Percentiles rank a stretch among this genome's conserved stretches.
Conservation (phyloP, 805 yeast genomes). For the Candida boidinii region DNA sequence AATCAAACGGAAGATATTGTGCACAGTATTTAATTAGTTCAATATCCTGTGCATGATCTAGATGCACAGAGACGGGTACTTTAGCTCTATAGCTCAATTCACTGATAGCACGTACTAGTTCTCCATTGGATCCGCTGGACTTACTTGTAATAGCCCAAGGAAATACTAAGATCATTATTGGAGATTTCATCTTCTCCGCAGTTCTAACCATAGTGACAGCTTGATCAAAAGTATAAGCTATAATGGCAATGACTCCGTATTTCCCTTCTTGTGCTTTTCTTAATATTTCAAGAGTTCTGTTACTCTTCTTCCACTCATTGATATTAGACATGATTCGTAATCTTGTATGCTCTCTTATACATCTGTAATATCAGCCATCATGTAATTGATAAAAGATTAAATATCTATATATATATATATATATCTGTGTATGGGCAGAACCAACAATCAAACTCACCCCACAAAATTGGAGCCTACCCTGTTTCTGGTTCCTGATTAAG, state of each 20-base stretch:
- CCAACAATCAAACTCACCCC: no score
- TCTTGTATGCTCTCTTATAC: no score
- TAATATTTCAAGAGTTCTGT: constrained; percentile 22
- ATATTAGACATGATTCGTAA: no score
- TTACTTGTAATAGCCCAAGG: constrained; percentile 30
- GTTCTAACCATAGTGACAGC: constrained; percentile 26
- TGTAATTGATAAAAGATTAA: no score
- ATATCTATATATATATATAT: no score
- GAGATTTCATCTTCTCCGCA: constrained; percentile 25
- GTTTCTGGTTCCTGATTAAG: no score
- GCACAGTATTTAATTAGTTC: constrained; percentile 23
- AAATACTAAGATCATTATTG: constrained; percentile 25
- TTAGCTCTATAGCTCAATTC: constrained; percentile 19
- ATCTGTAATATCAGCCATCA: no score
- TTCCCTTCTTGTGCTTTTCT: constrained; percentile 21
- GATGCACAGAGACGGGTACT: constrained; percentile 28
- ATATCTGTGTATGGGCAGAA: no score
- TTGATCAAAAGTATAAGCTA: constrained; percentile 28
- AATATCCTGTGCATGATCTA: constrained; percentile 28
- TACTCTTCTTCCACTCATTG: constrained; percentile 13
- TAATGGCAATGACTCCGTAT: constrained; percentile 26
- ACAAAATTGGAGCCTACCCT: no score
- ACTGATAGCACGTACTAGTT: constrained; percentile 19
- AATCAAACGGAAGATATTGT: constrained; percentile 25
- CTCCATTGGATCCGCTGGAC: constrained; percentile 22